Base-by-base conservation (phyloP, 2,329 filamentous ascomycete species). In the Thermoascus crustaceus region DNA sequence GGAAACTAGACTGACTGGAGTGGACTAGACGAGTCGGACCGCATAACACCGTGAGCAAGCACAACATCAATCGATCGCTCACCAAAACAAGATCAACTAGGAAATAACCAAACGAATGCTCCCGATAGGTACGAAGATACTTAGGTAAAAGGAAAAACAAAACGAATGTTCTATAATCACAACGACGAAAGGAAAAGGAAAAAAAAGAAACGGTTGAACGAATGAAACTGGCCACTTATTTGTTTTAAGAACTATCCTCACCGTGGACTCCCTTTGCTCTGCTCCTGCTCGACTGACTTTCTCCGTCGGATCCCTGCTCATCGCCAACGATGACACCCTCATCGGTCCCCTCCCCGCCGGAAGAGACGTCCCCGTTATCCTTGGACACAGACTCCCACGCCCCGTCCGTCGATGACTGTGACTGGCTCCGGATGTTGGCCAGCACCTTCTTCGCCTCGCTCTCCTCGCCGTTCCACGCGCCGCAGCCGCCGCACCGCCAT, bases 401-500 rank as follows among this genome's bases (percentile, higher is more conserved):
- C 4, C 39, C 42, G 13, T 49, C 45, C 6, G 34, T 30, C 13
- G 22, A 33, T 8, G 45, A 26, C 6, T 33, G 47, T 1, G 44
- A 29, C 4, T 45, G 42, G 21, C 47, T 47, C 35, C 64, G 60
- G 14, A 86, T 75, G 50, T 82, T 77, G 27, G 75, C 74, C 31
- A 89, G 69, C 34, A 89, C 80, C 53, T 80, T 77, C 46, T 77
- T 76, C 6, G 78, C 76, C 56, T 89, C 84, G 42, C 82, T 84
- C 49, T 86, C 76, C 50, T 83, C 76, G 0, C 89, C 89, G 55
- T 98, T 98, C 65, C 74, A 73, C 2, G 77, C 70, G 7, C 81
- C 80, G 53, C 91, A 98, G n/a, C 76, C 76, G 56, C 85, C 82
- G 60, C 91, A 98, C 41, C 80, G 78, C 91, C 91, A 98, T 42